Evolutionary conservation across 1,284 basidiomycete genomes (phyloP), one percentile per base, ranked within the genome.

Genomic region (Cystobasidium pallidum): DNA sequence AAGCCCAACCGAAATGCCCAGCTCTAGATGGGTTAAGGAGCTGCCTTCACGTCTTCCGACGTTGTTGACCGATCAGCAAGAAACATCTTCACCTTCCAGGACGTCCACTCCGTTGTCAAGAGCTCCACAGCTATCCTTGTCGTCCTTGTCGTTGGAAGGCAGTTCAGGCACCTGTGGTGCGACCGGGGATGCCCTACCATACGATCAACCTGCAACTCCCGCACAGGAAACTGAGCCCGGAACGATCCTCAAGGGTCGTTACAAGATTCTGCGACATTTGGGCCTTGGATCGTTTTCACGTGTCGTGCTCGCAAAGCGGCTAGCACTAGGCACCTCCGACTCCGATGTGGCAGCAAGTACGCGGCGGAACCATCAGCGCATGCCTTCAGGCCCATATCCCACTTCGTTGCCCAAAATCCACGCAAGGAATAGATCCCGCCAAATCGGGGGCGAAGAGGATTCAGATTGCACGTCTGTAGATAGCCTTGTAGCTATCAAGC

Each of bases 401-500:
- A 32, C 57, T 0, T 41, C 45, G 32, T 32, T 70, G 43, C 47
- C 52, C 7, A 49, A 51, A n/a, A 58, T 57, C 51, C 47, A 61
- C 52, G 52, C 39, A 8, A 32, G 49, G 41, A 55, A 3, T 57
- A 49, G 2, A 24, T 26, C 64, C 21, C 34, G 54, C n/a, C 47
- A 59, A 52, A 13, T 28, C 21, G n/a, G 28, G 1, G 54, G 19
- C 58, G 32, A 10, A 26, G 32, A 13, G 64, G 58, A 30, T 24
- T n/a, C 26, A 11, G 13, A 24, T n/a, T n/a, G 4, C 32, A n/a
- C 7, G 24, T 17, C 24, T 15, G 51, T 21, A 11, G 81, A 83
- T 39, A 80, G 84, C 57, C 78, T 90, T 1, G 91, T 92, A 7
- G 92, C 92, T 7, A 87, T 94, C 78, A 94, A 94, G 84, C 86